Conservation (phyloP, 306 rosid genomes). For the Medicago lupulina region DNA sequence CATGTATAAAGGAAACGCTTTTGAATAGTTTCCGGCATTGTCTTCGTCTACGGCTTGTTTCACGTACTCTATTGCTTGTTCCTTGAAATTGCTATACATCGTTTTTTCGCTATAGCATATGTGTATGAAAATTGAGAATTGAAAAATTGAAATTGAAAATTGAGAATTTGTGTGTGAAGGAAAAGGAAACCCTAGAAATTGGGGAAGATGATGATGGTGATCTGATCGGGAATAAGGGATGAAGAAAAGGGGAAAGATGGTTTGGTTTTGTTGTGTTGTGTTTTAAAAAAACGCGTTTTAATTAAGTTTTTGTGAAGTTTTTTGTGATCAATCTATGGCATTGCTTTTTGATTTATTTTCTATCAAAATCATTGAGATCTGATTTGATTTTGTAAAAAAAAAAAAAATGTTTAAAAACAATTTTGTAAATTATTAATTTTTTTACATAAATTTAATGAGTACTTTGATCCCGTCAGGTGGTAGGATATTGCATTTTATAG, state of each 20-base stretch:
- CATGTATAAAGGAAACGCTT: conserved; percentile 95
- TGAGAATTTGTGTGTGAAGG: not conserved
- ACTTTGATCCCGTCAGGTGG: too few relatives aligned
- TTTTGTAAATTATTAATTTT: too few relatives aligned
- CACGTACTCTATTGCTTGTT: conserved; percentile 97
- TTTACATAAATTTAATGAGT: too few relatives aligned
- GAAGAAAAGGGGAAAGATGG: not conserved
- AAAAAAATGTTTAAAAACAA: too few relatives aligned
- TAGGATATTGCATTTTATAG: too few relatives aligned
- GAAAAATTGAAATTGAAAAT: not conserved
- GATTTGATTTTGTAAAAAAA: too few relatives aligned
- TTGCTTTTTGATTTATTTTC: not conserved
- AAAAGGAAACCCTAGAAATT: conserved; percentile 5
- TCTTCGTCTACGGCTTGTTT: conserved; percentile 97
- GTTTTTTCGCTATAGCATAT: conserved; percentile 39
- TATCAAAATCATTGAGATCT: too few relatives aligned
- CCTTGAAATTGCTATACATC: conserved; percentile 99
- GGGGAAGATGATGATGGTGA: not conserved
- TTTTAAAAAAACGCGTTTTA: not conserved
- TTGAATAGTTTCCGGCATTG: conserved; percentile 89
- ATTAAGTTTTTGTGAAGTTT: not conserved
- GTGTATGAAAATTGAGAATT: conserved; percentile 2
- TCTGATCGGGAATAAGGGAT: not conserved
- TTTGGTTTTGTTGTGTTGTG: not conserved
- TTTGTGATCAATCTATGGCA: not conserved